A percentile compares a stretch with the other conserved stretches of the same genome.
These are phyloP conservation scores for Magnusiomyces tetraspermus DNA, from an alignment of 1,139 yeast species.

Conservation along the genomic window DNA sequence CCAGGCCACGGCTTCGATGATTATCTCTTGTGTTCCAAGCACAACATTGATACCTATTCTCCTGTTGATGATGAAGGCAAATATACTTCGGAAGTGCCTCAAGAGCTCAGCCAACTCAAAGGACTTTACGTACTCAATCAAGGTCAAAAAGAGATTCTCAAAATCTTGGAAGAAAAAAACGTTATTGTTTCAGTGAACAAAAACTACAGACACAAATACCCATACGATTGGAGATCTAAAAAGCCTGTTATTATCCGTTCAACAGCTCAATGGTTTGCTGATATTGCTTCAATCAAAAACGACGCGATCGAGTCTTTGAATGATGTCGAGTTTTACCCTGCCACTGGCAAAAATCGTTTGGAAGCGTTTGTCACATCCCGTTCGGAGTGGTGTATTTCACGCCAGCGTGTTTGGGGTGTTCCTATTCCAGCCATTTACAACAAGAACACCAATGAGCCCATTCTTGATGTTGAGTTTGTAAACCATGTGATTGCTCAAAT, in stretches of 20 bases:
- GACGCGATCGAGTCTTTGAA: constrained; percentile 52
- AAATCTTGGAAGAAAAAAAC: constrained; percentile 36
- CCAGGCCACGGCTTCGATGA: constrained; percentile 98
- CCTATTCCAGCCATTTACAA: constrained; percentile 84
- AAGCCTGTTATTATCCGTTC: constrained; percentile 91
- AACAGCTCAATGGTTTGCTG: constrained; percentile 95
- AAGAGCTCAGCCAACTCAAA: constrained; percentile 38
- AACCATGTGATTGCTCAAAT: constrained; percentile 46
- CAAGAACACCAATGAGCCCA: constrained; percentile 48
- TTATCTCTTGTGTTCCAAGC: constrained; percentile 55
- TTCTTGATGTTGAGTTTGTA: constrained; percentile 46
- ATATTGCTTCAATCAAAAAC: constrained; percentile 63
- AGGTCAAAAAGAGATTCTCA: constrained; percentile 45
- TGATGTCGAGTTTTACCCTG: constrained; percentile 62
- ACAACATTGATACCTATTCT: constrained; percentile 53
- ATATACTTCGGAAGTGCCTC: constrained; percentile 44
- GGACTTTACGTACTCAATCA: constrained; percentile 54
- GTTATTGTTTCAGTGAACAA: constrained; percentile 45
- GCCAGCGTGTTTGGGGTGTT: constrained; percentile 98
- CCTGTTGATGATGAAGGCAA: constrained; percentile 73
- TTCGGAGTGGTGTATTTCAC: constrained; percentile 94
- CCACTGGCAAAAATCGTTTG: constrained; percentile 60
- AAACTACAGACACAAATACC: constrained; percentile 70
- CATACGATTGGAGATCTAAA: constrained; percentile 95
- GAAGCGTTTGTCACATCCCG: constrained; percentile 65